These are phyloP conservation scores for Hippophae gyantsensis DNA, from an alignment of 306 rosid species.

Conservation along the genomic window DNA sequence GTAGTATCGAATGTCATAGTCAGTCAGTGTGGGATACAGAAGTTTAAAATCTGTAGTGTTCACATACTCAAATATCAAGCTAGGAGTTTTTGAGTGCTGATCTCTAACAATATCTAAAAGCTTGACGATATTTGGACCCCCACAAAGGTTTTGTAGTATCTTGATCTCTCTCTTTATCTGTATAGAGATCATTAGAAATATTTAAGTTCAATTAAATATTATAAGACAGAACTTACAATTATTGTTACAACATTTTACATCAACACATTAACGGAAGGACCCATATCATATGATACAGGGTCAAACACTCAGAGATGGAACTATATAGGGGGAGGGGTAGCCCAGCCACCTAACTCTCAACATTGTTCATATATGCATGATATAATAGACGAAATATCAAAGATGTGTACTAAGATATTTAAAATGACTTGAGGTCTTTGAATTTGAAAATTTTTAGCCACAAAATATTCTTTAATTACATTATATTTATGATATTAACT, in stretches of 20 bases:
- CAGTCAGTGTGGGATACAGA: conserved; percentile 77
- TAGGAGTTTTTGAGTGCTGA: conserved; percentile 85
- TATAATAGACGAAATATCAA: too few relatives aligned
- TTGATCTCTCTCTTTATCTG: conserved; percentile 93
- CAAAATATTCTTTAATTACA: too few relatives aligned
- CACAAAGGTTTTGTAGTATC: conserved; percentile 89
- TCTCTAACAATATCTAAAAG: conserved; percentile 82
- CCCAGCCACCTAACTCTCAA: too few relatives aligned
- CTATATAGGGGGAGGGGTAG: too few relatives aligned
- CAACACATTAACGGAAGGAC: too few relatives aligned
- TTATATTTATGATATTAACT: too few relatives aligned
- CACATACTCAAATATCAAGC: conserved; percentile 82
- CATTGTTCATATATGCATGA: too few relatives aligned
- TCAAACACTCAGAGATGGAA: not conserved
- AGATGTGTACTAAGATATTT: too few relatives aligned
- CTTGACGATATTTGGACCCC: conserved; percentile 89
- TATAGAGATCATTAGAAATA: conserved; percentile 15
- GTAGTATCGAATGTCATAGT: conserved; percentile 88
- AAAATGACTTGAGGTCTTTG: too few relatives aligned
- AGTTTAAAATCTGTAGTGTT: conserved; percentile 90
- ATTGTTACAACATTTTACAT: not conserved
- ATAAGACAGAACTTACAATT: not conserved
- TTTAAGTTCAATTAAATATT: not conserved
- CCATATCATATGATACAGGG: not conserved
- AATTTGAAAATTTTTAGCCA: too few relatives aligned